Conservation (phyloP, 371 early-diverging fungal genomes). For the Choanephora cucurbitarum region DNA sequence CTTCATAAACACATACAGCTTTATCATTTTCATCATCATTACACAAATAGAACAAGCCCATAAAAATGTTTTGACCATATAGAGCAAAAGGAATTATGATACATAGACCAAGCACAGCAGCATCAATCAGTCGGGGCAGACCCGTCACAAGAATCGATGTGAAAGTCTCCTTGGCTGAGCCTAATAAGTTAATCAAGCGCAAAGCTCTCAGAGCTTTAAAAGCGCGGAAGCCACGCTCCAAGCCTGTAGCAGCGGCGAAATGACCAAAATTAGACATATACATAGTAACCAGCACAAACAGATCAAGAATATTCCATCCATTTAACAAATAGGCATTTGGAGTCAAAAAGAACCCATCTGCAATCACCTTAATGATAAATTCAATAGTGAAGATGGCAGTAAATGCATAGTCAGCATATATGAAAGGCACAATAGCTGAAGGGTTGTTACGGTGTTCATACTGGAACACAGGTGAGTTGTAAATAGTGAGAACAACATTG, state of each 20-base stretch:
- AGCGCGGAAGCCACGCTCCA: slow-evolving; percentile 62
- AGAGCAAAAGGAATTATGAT: slow-evolving; percentile 71
- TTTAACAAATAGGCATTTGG: slow-evolving; percentile 68
- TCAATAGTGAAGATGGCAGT: slow-evolving; percentile 62
- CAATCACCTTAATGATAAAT: slow-evolving; percentile 63
- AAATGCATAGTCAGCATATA: slow-evolving; percentile 53
- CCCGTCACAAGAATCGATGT: slow-evolving; percentile 60
- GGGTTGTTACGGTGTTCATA: slow-evolving; percentile 41
- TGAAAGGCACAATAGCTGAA: slow-evolving; percentile 13
- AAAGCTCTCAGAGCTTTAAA: slow-evolving; percentile 67
- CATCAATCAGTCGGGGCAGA: slow-evolving; percentile 63
- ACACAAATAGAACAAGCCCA: slow-evolving; percentile 59
- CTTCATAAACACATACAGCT: slow-evolving; percentile 49
- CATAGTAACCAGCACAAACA: slow-evolving; percentile 63
- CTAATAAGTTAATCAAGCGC: slow-evolving; percentile 62
- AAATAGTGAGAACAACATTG: slow-evolving; percentile 55
- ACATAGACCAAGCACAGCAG: slow-evolving; percentile 53
- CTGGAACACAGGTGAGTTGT: slow-evolving; percentile 62
- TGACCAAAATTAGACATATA: slow-evolving; percentile 57
- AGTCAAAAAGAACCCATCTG: slow-evolving; percentile 67
- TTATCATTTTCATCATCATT: slow-evolving; percentile 50
- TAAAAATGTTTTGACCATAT: slow-evolving; percentile 66
- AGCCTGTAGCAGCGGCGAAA: slow-evolving; percentile 47
- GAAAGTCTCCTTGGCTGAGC: slow-evolving; percentile 60
- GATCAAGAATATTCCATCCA: slow-evolving; percentile 68